Evolutionary conservation across 805 yeast species (phyloP).

Genomic region (Isabelozyma pseudorhagii): DNA sequence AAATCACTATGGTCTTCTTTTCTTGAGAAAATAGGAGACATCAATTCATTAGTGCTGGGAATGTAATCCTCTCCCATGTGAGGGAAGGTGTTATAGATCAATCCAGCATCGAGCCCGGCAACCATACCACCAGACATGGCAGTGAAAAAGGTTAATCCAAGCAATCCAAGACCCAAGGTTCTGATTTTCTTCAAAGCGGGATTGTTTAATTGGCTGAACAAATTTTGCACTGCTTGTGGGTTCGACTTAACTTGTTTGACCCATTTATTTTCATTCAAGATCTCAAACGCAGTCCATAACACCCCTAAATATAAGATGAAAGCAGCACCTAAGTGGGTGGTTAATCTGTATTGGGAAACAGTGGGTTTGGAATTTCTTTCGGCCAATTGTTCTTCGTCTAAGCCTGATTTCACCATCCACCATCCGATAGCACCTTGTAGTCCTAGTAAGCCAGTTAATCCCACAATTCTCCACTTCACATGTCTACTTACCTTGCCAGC

Average conservation of each 20-base stretch:
- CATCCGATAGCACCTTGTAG: slow-evolving; percentile 96
- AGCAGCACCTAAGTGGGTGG: slow-evolving; percentile 93
- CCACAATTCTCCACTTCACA: slow-evolving; percentile 64
- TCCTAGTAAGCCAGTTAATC: slow-evolving; percentile 76
- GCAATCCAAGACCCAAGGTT: slow-evolving; percentile 50
- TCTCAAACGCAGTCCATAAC: slow-evolving; percentile 85
- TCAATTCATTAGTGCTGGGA: slow-evolving; percentile 75
- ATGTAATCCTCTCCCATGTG: slow-evolving; percentile 85
- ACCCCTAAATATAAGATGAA: slow-evolving; percentile 84
- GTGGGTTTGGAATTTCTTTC: slow-evolving; percentile 93
- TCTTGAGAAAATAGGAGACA: slow-evolving; percentile 72
- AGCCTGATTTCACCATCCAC: slow-evolving; percentile 99
- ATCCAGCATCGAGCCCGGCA: slow-evolving; percentile 97
- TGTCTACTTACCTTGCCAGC: slow-evolving; percentile 63
- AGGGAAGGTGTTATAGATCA: slow-evolving; percentile 94
- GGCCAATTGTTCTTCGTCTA: slow-evolving; percentile 72
- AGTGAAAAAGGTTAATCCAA: slow-evolving; percentile 75
- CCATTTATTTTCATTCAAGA: slow-evolving; percentile 70
- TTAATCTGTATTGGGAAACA: slow-evolving; percentile 90
- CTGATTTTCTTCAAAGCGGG: slow-evolving; percentile 60
- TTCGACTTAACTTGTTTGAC: slow-evolving; percentile 39
- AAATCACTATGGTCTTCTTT: slow-evolving; percentile 65
- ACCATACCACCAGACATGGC: slow-evolving; percentile 98
- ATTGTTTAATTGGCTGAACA: slow-evolving; percentile 58
- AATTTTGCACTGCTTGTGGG: slow-evolving; percentile 54